phyloP scores from a whole-genome alignment of 116 monocot genomes.

The Zostera marina region DNA sequence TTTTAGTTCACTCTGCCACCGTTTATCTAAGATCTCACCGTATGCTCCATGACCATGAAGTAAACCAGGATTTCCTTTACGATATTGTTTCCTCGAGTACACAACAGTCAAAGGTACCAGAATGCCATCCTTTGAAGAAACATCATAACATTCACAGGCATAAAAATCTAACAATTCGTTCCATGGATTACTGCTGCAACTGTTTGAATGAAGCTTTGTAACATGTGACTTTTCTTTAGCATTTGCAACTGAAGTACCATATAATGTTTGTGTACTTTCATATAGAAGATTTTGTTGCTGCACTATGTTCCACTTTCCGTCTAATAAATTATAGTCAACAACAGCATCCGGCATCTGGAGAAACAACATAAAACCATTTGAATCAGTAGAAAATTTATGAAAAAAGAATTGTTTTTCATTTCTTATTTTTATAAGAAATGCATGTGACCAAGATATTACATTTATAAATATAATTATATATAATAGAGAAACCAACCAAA shows the following conservation, averaged over 20 bases:
- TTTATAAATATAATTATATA: neutral
- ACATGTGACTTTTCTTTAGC: slow-evolving; percentile 15
- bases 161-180: slow-evolving; percentile 83
- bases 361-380: slow-evolving; percentile 2
- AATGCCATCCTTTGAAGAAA: slow-evolving; percentile 55
- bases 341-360: slow-evolving; percentile 94
- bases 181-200: slow-evolving; percentile 38
- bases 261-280: slow-evolving; percentile 64
- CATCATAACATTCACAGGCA: slow-evolving; percentile 75
- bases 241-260: slow-evolving; percentile 41
- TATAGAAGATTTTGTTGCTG: slow-evolving; percentile 86
- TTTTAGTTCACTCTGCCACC: slow-evolving; percentile 82
- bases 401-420: neutral
- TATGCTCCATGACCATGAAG: slow-evolving; percentile 97
- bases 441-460: neutral
- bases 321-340: slow-evolving; percentile 73
- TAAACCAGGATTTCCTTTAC: slow-evolving; percentile 62
- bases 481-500: neutral
- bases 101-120: slow-evolving; percentile 68
- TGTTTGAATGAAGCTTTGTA: slow-evolving; percentile 9
- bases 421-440: too few relatives aligned
- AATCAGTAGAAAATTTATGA: neutral
- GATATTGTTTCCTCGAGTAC: slow-evolving; percentile 62
- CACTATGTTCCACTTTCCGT: slow-evolving; percentile 79
- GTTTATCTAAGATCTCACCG: slow-evolving; percentile 78